These are phyloP conservation scores for Cladosporium oxysporum DNA, from an alignment of 2,329 filamentous ascomycete genomes.

Conservation along the genomic window DNA sequence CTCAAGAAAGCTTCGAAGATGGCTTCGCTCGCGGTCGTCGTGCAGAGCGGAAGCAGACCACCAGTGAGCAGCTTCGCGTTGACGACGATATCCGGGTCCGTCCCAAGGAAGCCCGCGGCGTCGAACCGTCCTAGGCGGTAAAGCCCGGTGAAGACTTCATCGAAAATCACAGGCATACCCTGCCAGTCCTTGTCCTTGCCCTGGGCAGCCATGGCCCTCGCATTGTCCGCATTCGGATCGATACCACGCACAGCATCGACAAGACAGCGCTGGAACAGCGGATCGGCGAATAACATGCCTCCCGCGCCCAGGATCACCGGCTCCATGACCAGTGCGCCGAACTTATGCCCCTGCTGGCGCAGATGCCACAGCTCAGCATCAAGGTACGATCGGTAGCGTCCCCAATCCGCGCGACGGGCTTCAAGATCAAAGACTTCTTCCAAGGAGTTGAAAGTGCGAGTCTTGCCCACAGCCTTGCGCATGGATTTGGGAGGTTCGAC, in stretches of 20 bases:
- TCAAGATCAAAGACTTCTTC: slow-evolving; percentile 40
- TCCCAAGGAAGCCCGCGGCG: slow-evolving; percentile 67
- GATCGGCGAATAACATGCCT: slow-evolving; percentile 82
- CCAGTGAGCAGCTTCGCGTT: slow-evolving; percentile 85
- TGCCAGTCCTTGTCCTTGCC: slow-evolving; percentile 55
- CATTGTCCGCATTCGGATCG: slow-evolving; percentile 16
- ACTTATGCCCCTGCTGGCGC: slow-evolving; percentile 58
- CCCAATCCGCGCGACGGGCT: slow-evolving; percentile 44
- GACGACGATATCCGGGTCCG: slow-evolving; percentile 72
- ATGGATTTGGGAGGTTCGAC: slow-evolving; percentile 56
- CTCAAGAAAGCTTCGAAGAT: slow-evolving; percentile 73
- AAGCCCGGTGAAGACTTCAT: slow-evolving; percentile 85
- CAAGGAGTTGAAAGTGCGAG: slow-evolving; percentile 35
- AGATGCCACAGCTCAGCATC: slow-evolving; percentile 55
- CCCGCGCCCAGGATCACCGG: slow-evolving; percentile 79
- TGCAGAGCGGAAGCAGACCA: slow-evolving; percentile 73
- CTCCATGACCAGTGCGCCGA: slow-evolving; percentile 78
- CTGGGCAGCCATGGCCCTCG: slow-evolving; percentile 20
- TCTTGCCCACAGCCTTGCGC: slow-evolving; percentile 8
- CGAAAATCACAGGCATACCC: slow-evolving; percentile 76
- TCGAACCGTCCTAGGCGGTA: slow-evolving; percentile 76
- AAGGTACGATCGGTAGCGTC: slow-evolving; percentile 64
- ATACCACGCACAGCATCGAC: slow-evolving; percentile 63
- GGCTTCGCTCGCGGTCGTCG: slow-evolving; percentile 71
- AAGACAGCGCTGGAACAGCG: slow-evolving; percentile 74